Evolutionary conservation across 805 yeast species (phyloP), one percentile per base, ranked within the genome.

Genomic region (Pichia thaimueangensis): DNA sequence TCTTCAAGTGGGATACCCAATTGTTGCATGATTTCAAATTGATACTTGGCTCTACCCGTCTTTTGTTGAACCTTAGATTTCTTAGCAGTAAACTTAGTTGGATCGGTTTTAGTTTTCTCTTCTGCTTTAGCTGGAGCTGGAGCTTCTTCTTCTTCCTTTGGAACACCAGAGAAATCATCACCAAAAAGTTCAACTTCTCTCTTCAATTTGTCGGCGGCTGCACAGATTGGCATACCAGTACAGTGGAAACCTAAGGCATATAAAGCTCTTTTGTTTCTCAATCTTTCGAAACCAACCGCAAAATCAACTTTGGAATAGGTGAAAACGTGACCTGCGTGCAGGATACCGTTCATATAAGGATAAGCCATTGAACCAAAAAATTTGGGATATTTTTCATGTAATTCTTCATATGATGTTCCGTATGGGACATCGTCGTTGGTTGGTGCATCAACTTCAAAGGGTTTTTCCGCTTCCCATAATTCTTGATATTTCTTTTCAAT

Each of bases 181-280:
- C 98, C 98, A 60, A 93, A 93, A 63, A 76, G 63, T 68, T 93
- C 97, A 45, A 89, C 72, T 71, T 93, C 98, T 64, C 98, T 80
- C 59, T 78, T 78, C 59, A 93, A 74, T 68, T 93, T 91, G 68
- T 91, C 98, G 38, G 98, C 97, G 57, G 96, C 76, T 23, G 97
- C 91, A 61, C 79, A 74, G 63, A 93, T 93, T 42, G 98, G 97
- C 96, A 93, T 84, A 73, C 98, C 98, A 28, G 98, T 93, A 76
- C 98, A 93, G 68, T 93, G 98, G 82, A 91, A 93, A 38, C 98
- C 98, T 45, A 93, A 74, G 39, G 98, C 97, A 69, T 86, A 93
- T 47, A 89, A 70, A 29, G 96, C 96, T 55, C 84, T 76, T 67
- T 83, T 86, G 52, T 97, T 97, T 58, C 75, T 75, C 91, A 93